A percentile compares a stretch with the other conserved stretches of the same genome.
phyloP scores from a whole-genome alignment of 2,329 filamentous ascomycete species.

The Fusarium vanettenii region DNA sequence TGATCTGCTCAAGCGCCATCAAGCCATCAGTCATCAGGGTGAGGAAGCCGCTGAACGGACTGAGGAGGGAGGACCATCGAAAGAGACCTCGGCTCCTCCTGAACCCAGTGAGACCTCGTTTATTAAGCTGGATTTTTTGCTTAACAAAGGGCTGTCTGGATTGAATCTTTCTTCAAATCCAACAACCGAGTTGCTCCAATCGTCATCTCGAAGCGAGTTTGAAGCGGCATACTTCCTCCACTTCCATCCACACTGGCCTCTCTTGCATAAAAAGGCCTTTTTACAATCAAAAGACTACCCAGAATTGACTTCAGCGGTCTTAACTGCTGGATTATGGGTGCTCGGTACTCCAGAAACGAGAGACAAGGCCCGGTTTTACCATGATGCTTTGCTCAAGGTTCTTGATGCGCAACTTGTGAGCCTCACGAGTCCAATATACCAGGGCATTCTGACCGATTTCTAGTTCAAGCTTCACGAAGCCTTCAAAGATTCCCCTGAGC shows the following conservation, averaged over 20 bases:
- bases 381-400: background rate
- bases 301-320: background rate
- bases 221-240: background rate
- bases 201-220: background rate
- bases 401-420: background rate
- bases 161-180: background rate
- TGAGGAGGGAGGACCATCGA: background rate
- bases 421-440: fast-evolving
- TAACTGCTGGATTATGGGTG: background rate
- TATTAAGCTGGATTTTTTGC: background rate
- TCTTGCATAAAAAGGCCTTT: background rate
- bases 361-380: background rate
- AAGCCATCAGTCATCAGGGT: background rate
- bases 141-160: background rate
- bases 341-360: background rate
- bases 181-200: background rate
- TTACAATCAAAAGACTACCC: background rate
- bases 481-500: background rate
- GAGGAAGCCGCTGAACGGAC: background rate
- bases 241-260: background rate
- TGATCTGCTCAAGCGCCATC: background rate
- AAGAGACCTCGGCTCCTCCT: background rate
- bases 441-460: background rate
- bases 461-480: background rate
- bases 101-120: background rate